A percentile compares a stretch with the other conserved stretches of the same genome.
Evolutionary conservation across 78 protist species (phyloP).

Genomic region (Emiliania huxleyi): DNA sequence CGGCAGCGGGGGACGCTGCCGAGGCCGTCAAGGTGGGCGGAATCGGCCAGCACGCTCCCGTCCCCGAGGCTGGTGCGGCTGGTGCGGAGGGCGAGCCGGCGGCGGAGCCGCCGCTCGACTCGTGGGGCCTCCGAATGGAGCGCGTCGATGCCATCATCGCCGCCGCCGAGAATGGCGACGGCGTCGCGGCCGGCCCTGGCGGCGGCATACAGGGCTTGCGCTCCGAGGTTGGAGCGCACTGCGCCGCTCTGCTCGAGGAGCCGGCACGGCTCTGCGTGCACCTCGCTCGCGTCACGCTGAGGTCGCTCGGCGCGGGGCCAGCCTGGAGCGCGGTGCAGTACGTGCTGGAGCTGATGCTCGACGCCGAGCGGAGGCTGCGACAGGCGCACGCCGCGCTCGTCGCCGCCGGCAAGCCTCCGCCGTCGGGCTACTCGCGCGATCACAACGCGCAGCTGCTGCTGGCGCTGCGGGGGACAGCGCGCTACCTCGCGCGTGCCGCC

Average conservation of each 20-base stretch:
- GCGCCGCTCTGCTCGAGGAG: background rate
- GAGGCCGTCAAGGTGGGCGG: too few relatives aligned
- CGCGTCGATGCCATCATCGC: background rate
- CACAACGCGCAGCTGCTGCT: background rate
- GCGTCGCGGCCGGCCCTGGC: background rate
- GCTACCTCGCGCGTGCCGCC: background rate
- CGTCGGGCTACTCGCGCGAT: background rate
- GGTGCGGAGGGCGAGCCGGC: background rate
- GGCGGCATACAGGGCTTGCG: background rate
- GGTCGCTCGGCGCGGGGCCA: background rate
- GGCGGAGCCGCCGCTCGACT: background rate
- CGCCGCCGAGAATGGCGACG: background rate
- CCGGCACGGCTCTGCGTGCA: background rate
- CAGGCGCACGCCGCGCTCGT: background rate
- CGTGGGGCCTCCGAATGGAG: background rate
- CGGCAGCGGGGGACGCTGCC: too few relatives aligned
- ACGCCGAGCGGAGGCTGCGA: background rate
- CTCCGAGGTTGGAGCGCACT: background rate
- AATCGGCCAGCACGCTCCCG: too few relatives aligned
- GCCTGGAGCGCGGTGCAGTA: background rate
- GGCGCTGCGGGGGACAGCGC: background rate
- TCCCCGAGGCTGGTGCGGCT: too few relatives aligned
- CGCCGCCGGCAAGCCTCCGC: background rate
- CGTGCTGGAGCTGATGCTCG: background rate
- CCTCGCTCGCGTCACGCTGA: background rate